These are phyloP conservation scores for Penicillium cataractarum DNA, from an alignment of 495 filamentous ascomycete genomes.

Conservation along the genomic window DNA sequence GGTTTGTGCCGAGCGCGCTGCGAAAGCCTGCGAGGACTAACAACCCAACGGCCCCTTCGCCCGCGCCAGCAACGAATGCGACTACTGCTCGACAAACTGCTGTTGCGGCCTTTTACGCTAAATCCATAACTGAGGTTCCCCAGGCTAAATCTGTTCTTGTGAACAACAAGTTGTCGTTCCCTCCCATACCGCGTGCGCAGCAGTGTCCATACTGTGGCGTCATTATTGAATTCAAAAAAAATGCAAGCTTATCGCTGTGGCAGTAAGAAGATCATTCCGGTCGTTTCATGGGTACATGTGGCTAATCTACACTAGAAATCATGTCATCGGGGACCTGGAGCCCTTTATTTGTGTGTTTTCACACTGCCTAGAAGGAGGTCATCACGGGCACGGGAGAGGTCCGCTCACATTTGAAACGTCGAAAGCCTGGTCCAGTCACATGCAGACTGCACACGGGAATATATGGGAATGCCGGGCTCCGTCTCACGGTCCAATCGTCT, in stretches of 20 bases:
- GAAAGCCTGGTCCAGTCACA: constrained; percentile 37
- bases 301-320: constrained; percentile 29
- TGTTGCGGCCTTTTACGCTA: constrained; percentile 30
- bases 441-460: constrained; percentile 39
- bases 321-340: constrained; percentile 38
- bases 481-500: constrained; percentile 35
- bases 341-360: constrained; percentile 35
- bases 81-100: constrained; percentile 40
- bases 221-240: constrained; percentile 33
- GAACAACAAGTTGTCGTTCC: constrained; percentile 39
- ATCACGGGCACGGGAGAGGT: constrained; percentile 26
- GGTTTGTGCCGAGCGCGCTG: constrained; percentile 29
- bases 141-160: constrained; percentile 37
- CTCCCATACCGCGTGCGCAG: constrained; percentile 30
- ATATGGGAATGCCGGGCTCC: constrained; percentile 38
- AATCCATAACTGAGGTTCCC: constrained; percentile 33
- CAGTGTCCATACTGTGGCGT: constrained; percentile 39
- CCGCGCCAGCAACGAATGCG: constrained; percentile 34
- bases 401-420: constrained; percentile 37
- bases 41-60: constrained; percentile 18
- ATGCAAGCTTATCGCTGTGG: constrained; percentile 23
- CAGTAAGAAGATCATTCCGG: constrained; percentile 26
- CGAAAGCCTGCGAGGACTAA: constrained; percentile 25
- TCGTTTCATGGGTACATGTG: constrained; percentile 17
- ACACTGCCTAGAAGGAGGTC: constrained; percentile 27